Evolutionary conservation across 177 flowering plant species (phyloP).

Genomic region (Telopea speciosissima): DNA sequence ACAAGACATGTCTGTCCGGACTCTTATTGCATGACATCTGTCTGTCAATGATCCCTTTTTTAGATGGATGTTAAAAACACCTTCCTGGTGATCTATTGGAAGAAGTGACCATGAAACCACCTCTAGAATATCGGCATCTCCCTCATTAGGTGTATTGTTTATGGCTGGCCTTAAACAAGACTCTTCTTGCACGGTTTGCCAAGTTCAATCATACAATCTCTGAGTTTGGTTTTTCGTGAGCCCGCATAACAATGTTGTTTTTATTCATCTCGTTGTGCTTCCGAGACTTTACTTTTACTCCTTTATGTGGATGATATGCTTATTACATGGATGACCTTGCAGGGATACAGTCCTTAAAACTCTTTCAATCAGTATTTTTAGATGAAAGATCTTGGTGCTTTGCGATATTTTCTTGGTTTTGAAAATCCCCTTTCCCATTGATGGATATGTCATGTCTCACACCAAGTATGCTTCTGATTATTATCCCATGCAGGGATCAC

Average conservation of each 20-base stretch:
- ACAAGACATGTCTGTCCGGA: not conserved
- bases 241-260: not conserved
- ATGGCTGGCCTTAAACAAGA: not conserved
- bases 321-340: no score
- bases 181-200: not conserved
- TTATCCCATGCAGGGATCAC: not conserved
- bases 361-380: no score
- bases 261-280: no score
- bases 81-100: not conserved
- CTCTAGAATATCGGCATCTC: not conserved
- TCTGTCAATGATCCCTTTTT: not conserved
- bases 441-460: no score
- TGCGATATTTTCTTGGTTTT: no score
- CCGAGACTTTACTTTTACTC: no score
- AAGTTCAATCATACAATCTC: not conserved
- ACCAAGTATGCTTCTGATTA: no score
- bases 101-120: not conserved
- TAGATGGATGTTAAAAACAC: no score
- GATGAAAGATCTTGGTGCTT: no score
- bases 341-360: no score
- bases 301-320: no score
- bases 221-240: not conserved
- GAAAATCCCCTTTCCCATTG: no score
- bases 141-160: not conserved
- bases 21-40: not conserved